A percentile compares a stretch with the other conserved stretches of the same genome.
phyloP scores from a whole-genome alignment of 768 basidiomycete species.

The Sporobolomyces pararoseus region DNA sequence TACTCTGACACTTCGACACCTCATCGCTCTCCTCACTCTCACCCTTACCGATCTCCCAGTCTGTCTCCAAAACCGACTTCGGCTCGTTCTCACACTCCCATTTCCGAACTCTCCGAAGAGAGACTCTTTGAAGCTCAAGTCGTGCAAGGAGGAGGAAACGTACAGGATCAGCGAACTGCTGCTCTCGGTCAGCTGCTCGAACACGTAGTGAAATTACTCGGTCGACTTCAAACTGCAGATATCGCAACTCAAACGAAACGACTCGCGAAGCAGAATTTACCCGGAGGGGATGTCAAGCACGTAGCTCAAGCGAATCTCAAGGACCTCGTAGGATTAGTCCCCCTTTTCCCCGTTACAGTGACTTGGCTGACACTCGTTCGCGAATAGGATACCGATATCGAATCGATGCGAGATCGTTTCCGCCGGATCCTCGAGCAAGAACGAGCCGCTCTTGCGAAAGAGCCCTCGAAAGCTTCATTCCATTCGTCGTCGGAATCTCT shows the following conservation, averaged over 20 bases:
- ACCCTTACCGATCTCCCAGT: not conserved
- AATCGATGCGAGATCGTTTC: slow-evolving; percentile 68
- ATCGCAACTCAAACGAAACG: slow-evolving; percentile 82
- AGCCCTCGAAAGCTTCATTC: slow-evolving; percentile 1
- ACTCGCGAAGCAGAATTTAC: slow-evolving; percentile 81
- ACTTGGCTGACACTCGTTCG: not conserved
- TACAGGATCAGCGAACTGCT: slow-evolving; percentile 40
- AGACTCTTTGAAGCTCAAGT: slow-evolving; percentile 1
- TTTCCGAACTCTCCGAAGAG: slow-evolving; percentile 20
- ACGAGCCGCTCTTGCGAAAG: slow-evolving; percentile 51
- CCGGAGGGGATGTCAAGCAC: slow-evolving; percentile 68
- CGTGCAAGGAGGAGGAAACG: not conserved
- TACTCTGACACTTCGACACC: slow-evolving; percentile 1
- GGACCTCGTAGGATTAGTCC: slow-evolving; percentile 56
- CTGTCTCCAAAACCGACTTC: slow-evolving; percentile 1
- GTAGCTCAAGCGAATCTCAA: slow-evolving; percentile 77
- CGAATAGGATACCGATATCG: slow-evolving; percentile 55
- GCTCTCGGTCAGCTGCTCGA: slow-evolving; percentile 50
- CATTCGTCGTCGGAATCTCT: slow-evolving; percentile 36
- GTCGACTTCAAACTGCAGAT: slow-evolving; percentile 68
- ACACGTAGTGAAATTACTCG: slow-evolving; percentile 61
- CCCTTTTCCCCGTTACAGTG: not conserved
- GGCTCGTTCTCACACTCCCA: slow-evolving; percentile 9
- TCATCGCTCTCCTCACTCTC: not conserved
- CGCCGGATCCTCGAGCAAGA: slow-evolving; percentile 71